Percentiles rank a stretch among this genome's conserved stretches.
These are phyloP conservation scores for Coccinonectria pachysandricola DNA, from an alignment of 2,329 filamentous ascomycete genomes.

Conservation along the genomic window DNA sequence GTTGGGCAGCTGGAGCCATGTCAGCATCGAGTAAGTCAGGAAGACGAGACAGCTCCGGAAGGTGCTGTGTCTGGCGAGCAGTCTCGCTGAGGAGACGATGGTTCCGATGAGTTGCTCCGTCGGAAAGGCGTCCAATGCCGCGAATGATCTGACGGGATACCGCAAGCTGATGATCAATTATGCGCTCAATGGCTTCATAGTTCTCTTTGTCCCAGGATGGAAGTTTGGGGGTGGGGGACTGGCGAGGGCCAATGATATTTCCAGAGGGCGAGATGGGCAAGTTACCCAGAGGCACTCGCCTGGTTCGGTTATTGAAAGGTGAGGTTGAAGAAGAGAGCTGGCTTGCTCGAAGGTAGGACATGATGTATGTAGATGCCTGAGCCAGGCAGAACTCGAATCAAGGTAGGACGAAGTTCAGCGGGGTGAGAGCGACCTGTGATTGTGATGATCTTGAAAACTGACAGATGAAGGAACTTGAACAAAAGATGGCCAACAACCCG, in stretches of 20 bases:
- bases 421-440: too few relatives aligned
- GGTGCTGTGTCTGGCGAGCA: too few relatives aligned
- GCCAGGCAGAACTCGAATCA: too few relatives aligned
- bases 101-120: too few relatives aligned
- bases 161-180: slow-evolving; percentile 7
- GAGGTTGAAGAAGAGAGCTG: too few relatives aligned
- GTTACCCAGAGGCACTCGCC: slow-evolving; percentile 18
- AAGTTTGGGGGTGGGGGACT: slow-evolving; percentile 12
- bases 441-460: too few relatives aligned
- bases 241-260: slow-evolving; percentile 10
- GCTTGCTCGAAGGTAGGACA: slow-evolving; percentile 9
- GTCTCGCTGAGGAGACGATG: too few relatives aligned
- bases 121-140: too few relatives aligned
- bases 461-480: too few relatives aligned
- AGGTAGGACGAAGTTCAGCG: too few relatives aligned
- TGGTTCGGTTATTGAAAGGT: too few relatives aligned
- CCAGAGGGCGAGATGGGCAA: slow-evolving; percentile 16
- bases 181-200: slow-evolving; percentile 7
- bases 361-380: slow-evolving; percentile 3
- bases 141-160: slow-evolving; percentile 4
- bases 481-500: too few relatives aligned
- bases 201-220: slow-evolving; percentile 22
- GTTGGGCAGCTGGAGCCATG: slow-evolving; percentile 18
- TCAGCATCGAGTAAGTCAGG: slow-evolving; percentile 7
- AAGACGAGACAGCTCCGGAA: slow-evolving; percentile 2